Percentiles rank a stretch among this genome's conserved stretches.
phyloP scores from a whole-genome alignment of 441 rosid genomes.

The Gossypium schwendimanii region DNA sequence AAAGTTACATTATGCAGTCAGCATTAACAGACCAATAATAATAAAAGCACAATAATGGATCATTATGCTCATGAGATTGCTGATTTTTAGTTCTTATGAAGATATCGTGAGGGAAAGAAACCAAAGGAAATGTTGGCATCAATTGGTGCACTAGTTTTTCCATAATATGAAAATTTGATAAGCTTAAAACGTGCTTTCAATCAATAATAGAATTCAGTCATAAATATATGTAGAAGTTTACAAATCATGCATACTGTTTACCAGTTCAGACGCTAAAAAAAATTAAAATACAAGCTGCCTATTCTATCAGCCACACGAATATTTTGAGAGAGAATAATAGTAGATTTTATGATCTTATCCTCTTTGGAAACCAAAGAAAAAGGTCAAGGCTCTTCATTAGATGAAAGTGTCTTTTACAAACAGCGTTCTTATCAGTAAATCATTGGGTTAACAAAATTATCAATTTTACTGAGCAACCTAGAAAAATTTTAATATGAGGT shows the following conservation, averaged over 20 bases:
- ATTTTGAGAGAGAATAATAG: background rate
- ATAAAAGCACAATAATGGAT: background rate
- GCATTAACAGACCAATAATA: background rate
- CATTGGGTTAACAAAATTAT: background rate
- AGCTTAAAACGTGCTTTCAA: background rate
- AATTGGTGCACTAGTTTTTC: background rate
- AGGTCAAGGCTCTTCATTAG: background rate
- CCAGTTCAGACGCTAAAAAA: background rate
- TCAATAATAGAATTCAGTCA: background rate
- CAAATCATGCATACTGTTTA: background rate
- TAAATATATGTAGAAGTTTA: background rate
- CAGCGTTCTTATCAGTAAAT: background rate
- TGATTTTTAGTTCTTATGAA: background rate
- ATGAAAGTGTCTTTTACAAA: background rate
- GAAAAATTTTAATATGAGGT: background rate
- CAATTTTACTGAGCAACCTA: background rate
- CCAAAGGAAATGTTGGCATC: background rate
- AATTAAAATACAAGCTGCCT: background rate
- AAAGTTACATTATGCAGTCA: background rate
- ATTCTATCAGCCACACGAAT: background rate
- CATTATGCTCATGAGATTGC: background rate
- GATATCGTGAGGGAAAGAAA: background rate
- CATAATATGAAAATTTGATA: background rate
- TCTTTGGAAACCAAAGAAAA: background rate
- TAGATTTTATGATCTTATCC: background rate